Evolutionary conservation across 345 rosid species (phyloP).

Genomic region (Populus tremula): DNA sequence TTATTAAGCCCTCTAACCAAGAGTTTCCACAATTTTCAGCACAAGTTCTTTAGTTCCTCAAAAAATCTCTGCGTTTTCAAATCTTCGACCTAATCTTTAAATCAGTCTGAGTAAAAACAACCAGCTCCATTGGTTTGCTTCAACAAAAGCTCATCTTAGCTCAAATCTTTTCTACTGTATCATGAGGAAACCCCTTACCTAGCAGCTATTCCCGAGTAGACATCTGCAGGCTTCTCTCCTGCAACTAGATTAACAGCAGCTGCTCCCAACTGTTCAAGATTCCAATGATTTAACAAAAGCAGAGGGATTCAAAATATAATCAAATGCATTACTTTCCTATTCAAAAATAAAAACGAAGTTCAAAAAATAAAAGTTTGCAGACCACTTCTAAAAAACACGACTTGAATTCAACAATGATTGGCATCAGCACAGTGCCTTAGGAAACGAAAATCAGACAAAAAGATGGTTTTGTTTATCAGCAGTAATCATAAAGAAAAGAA

Average conservation of each 20-base stretch:
- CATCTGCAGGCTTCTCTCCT: conserved; percentile 79
- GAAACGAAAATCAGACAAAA: neutral
- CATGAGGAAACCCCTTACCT: conserved; percentile 42
- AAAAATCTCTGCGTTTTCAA: neutral
- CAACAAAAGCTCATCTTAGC: neutral
- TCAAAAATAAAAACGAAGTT: neutral
- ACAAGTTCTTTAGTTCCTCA: neutral
- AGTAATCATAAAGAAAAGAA: conserved; percentile 4
- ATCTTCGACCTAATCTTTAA: neutral
- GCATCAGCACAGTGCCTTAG: neutral
- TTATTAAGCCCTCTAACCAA: neutral
- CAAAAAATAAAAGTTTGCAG: neutral
- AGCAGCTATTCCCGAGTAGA: conserved; percentile 76
- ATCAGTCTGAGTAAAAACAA: neutral
- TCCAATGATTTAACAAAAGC: neutral
- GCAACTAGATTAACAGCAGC: conserved; percentile 72
- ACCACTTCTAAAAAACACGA: neutral
- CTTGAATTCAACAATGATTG: neutral
- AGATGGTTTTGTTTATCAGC: neutral
- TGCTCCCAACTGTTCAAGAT: conserved; percentile 62
- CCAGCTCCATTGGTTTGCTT: neutral
- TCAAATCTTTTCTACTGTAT: neutral
- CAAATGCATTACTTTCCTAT: neutral
- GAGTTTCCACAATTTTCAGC: neutral
- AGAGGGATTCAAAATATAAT: neutral